These are phyloP conservation scores for Sanguinoderma infundibulare DNA, from an alignment of 1,284 basidiomycete species.

Conservation along the genomic window DNA sequence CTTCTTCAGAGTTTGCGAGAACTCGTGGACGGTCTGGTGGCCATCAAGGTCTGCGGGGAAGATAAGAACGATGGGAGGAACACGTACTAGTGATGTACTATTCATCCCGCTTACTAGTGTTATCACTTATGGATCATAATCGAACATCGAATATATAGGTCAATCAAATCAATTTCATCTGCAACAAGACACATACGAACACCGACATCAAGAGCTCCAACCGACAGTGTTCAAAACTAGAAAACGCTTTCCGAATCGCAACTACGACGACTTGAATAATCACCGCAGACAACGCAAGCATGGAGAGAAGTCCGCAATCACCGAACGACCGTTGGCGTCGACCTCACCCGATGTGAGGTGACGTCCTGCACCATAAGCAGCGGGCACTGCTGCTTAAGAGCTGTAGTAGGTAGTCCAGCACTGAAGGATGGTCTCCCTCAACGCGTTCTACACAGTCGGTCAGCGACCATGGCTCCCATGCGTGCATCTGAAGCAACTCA, in stretches of 20 bases:
- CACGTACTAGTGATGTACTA: no score
- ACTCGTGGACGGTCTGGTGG: no score
- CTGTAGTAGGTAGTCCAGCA: neutral
- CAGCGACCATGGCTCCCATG: neutral
- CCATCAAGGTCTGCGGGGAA: no score
- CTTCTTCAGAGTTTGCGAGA: no score
- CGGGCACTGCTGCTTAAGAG: neutral
- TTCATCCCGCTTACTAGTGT: no score
- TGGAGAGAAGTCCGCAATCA: neutral
- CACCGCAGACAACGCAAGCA: neutral
- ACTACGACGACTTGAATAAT: neutral
- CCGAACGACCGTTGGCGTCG: neutral
- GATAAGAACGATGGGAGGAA: no score
- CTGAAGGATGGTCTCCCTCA: neutral
- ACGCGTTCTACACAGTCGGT: neutral
- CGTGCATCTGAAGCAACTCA: neutral
- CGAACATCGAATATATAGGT: no score
- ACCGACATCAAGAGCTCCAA: neutral
- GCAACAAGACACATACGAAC: neutral
- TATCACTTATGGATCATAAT: no score
- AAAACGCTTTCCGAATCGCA: no score
- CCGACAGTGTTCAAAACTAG: no score
- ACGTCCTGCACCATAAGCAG: no score
- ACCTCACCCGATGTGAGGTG: neutral
- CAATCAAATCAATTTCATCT: no score